Conservation (phyloP, 176 grass and related monocot species). For the Ensete ventricosum region DNA sequence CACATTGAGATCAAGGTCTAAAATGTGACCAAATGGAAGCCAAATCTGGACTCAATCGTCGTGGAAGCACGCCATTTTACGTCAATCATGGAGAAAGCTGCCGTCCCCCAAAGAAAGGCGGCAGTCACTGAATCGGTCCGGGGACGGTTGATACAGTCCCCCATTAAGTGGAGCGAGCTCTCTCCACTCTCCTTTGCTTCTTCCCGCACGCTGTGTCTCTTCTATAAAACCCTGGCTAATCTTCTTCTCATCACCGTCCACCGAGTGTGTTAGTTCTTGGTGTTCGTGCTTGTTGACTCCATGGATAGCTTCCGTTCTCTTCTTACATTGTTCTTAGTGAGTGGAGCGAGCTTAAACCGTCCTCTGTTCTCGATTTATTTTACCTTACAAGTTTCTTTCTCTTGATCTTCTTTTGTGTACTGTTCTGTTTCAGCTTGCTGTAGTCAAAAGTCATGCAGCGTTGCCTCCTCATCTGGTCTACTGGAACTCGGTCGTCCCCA, state of each 20-base stretch:
- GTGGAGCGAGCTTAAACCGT: background rate
- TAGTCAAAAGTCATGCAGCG: conserved; percentile 38
- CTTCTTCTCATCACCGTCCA: too few species aligned
- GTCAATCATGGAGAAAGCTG: too few species aligned
- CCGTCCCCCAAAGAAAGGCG: too few species aligned
- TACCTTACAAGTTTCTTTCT: background rate
- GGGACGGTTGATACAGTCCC: background rate
- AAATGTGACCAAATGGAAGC: too few species aligned
- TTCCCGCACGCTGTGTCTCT: background rate
- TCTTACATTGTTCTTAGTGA: background rate
- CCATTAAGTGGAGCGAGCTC: background rate
- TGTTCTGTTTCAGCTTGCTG: conserved; percentile 9
- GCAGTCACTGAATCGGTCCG: background rate
- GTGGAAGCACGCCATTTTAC: too few species aligned
- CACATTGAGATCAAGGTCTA: too few species aligned
- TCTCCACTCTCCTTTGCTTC: background rate
- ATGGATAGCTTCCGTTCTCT: background rate
- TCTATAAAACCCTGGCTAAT: background rate
- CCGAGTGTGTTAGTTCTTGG: too few species aligned
- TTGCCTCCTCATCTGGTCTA: conserved; percentile 33
- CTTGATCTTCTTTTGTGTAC: background rate
- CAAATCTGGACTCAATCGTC: too few species aligned
- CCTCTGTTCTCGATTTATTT: background rate
- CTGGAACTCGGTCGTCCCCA: conserved; percentile 47
- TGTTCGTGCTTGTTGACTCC: background rate